Evolutionary conservation across 495 filamentous ascomycete species (phyloP), one percentile per base, ranked within the genome.

Genomic region (Penicillium nucicola): DNA sequence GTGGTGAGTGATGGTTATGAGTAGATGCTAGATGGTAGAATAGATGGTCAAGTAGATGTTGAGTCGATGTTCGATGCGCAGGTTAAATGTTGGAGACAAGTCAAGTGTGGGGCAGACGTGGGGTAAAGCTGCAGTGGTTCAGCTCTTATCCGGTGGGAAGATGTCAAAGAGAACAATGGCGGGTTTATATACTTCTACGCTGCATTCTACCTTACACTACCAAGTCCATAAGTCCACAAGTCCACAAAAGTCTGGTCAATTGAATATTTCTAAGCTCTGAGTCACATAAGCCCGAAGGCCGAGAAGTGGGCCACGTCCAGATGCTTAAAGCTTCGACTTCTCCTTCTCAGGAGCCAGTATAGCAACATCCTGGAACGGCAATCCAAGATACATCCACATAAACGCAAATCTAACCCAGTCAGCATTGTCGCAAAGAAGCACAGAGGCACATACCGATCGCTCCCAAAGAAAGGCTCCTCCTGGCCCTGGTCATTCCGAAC

Each of bases 381-480:
- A 39, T 0, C 48, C 71, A 48, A 74, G 47, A 50, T 60, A 74
- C 48, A 64, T 48, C 69, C 69, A 74, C 66, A 74, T 72, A 39
- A 57, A 71, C 45, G 69, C 66, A 41, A 71, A 64, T 28, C 61
- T 64, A 50, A 8, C 20, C 8, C 1, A 33, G 14, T 11, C 34
- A 6, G 25, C 25, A 28, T 5, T 32, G 36, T 10, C 31, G 23
- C 23, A 56, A 46, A 58, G 44, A 61, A 67, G 35, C 68, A 41
- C 7, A 15, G 7, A 18, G 15, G 34, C 10, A 57, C 61, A 38
- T 42, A 88, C 70, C 86, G 73, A 68, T 90, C 87, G 66, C 85
- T 89, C 2, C 87, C 87, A 65, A 90, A 91, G 63, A 89, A 90
- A 3, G 85, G 83, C 69, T 87, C 83, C 44, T 70, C 72, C 43